Evolutionary conservation across 1,139 yeast genomes (phyloP), one percentile per base, ranked within the genome.

Genomic region (Blastobotrys aristatus): DNA sequence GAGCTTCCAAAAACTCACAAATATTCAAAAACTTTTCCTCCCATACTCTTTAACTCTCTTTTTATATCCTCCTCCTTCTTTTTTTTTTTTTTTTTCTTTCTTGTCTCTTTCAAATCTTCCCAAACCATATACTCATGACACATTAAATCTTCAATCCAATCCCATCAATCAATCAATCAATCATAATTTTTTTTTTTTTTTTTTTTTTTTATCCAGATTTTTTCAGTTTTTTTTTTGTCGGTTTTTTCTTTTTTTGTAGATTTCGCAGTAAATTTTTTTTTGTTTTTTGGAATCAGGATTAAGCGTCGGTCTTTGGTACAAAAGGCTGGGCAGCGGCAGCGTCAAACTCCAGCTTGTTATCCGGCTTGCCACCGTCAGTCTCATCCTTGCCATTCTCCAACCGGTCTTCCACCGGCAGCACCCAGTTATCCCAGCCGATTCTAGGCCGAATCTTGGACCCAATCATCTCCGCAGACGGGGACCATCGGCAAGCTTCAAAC

Each of bases 331-430:
- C 70, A 24, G 58, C 60, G 40, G 69, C 69, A 35, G 68, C 66
- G 50, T 66, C 64, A 54, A 66, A 67, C 36, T 54, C 56, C 18
- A 57, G 49, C 52, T 64, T 64, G 30, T 62, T 57, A 32, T 32
- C 36, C 8, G 39, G 47, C 17, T 55, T 58, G 10, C 50, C 52
- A 10, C 46, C 50, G n/a, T 54, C 48, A n/a, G 57, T 53, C 45
- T 69, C 72, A 42, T 68, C 72, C 33, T 55, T 56, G 27, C 75
- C 76, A 31, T 58, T 58, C 16, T 64, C 71, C 29, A 69, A 64
- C 56, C 83, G 72, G 54, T 75, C 76, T 30, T 65, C 69, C 27
- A 54, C 53, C 1, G 81, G 76, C 47, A 79, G 61, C 16, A 79
- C 70, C 82, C 83, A 79, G 44, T 65, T 67, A 31, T 65, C 61